A percentile compares a stretch with the other conserved stretches of the same genome.
phyloP scores from a whole-genome alignment of 331 rosid genomes.

The Malus hybrid region DNA sequence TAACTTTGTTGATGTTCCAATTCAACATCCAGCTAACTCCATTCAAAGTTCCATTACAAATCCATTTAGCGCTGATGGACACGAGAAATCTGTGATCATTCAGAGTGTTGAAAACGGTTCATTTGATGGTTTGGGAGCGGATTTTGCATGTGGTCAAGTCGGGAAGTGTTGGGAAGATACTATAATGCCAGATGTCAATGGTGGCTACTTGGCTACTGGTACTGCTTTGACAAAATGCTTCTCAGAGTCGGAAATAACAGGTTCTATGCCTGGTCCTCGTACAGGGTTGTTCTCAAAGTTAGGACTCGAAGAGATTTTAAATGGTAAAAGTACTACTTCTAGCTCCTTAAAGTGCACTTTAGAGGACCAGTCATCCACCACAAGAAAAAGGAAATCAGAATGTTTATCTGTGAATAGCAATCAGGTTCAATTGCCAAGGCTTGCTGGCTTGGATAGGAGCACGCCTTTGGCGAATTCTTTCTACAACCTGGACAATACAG shows the following conservation, averaged over 20 bases:
- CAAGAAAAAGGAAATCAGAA: conserved; percentile 33
- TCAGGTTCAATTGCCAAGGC: conserved; percentile 20
- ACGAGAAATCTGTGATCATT: conserved; percentile 15
- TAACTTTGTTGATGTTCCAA: conserved; percentile 10
- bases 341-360: conserved; percentile 27
- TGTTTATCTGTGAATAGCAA: conserved; percentile 26
- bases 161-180: conserved; percentile 36
- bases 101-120: conserved; percentile 2
- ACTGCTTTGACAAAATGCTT: conserved; percentile 29
- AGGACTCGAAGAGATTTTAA: conserved; percentile 60
- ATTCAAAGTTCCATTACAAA: conserved; percentile 15
- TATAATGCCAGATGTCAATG: conserved; percentile 25
- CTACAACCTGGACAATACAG: conserved; percentile 20
- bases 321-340: conserved; percentile 29
- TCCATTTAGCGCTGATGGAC: conserved; percentile 20
- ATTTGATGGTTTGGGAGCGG: conserved; percentile 22
- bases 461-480: conserved; percentile 22
- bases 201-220: conserved; percentile 15
- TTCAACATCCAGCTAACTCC: conserved; percentile 19
- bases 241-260: conserved; percentile 26
- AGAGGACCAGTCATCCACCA: conserved; percentile 31
- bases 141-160: conserved; percentile 21
- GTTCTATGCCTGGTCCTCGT: conserved; percentile 20
- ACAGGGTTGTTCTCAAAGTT: conserved; percentile 64
- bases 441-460: conserved; percentile 16